phyloP scores from a whole-genome alignment of 306 rosid genomes.

The Quercus suber region DNA sequence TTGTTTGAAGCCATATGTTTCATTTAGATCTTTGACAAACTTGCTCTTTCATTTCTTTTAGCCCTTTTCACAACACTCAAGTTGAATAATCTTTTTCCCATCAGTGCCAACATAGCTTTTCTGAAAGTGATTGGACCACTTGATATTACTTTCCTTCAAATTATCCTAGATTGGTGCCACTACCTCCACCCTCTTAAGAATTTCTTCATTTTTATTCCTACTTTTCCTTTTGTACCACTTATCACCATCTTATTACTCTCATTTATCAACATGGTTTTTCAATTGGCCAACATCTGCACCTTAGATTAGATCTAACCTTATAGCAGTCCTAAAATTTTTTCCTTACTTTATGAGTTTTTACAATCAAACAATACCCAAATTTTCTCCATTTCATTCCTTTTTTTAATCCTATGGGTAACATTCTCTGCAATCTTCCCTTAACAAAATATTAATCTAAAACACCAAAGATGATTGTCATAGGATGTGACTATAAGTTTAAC shows the following conservation, averaged over 20 bases:
- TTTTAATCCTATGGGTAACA: background rate
- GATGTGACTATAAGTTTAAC: background rate
- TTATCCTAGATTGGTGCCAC: background rate
- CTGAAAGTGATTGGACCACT: background rate
- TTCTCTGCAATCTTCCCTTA: background rate
- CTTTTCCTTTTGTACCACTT: background rate
- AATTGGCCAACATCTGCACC: background rate
- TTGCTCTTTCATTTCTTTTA: background rate
- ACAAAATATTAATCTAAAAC: background rate
- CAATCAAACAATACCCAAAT: background rate
- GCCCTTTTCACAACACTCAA: background rate
- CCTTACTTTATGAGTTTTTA: background rate
- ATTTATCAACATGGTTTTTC: background rate
- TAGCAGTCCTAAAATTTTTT: background rate
- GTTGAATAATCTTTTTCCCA: background rate
- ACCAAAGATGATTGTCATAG: background rate
- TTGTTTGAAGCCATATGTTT: background rate
- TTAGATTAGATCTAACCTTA: background rate
- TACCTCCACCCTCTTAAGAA: background rate
- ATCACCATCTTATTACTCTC: background rate
- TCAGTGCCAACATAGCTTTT: background rate
- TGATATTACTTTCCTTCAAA: background rate
- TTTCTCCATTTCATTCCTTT: background rate
- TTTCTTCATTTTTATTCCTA: background rate
- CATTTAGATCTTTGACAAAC: background rate